A percentile compares a stretch with the other conserved stretches of the same genome.
Conservation (phyloP, 192 early-diverging fungal genomes). For the Coemansia sp. region DNA sequence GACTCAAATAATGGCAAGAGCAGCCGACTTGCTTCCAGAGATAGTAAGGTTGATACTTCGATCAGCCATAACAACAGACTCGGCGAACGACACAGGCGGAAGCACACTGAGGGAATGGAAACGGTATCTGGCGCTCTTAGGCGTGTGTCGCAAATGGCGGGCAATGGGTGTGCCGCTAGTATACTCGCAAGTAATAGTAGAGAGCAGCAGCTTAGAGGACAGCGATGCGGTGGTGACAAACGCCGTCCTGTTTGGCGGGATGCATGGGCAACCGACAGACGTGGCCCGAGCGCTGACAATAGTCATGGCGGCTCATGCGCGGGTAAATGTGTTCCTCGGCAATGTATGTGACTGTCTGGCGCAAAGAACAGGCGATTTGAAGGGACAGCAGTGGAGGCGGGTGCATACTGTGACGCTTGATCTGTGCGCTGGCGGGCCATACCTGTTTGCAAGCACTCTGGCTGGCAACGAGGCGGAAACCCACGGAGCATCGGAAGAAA, state of each 20-base stretch:
- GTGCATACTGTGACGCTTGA: neutral
- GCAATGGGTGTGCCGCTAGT: slow-evolving; percentile 5
- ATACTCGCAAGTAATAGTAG: slow-evolving; percentile 14
- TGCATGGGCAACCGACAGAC: neutral
- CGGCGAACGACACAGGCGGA: neutral
- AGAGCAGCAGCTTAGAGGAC: neutral
- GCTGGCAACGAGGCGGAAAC: neutral
- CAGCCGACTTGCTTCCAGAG: slow-evolving; percentile 6
- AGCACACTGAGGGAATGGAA: slow-evolving; percentile 15
- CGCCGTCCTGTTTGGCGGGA: neutral
- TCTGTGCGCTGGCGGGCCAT: slow-evolving; percentile 6
- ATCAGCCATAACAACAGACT: neutral
- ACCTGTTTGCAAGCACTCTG: neutral
- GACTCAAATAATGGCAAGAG: neutral
- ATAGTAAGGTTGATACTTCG: slow-evolving; percentile 1
- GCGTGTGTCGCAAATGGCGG: slow-evolving; percentile 23
- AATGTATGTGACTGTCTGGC: neutral
- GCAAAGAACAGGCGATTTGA: neutral
- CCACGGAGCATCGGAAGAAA: neutral
- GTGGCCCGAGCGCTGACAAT: neutral
- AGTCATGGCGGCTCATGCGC: neutral
- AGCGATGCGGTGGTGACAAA: neutral
- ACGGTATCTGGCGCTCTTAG: slow-evolving; percentile 10
- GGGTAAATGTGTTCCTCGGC: neutral
- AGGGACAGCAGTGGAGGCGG: neutral